Conservation (phyloP, 139 green algal genomes). For the Choricystis sp. region DNA sequence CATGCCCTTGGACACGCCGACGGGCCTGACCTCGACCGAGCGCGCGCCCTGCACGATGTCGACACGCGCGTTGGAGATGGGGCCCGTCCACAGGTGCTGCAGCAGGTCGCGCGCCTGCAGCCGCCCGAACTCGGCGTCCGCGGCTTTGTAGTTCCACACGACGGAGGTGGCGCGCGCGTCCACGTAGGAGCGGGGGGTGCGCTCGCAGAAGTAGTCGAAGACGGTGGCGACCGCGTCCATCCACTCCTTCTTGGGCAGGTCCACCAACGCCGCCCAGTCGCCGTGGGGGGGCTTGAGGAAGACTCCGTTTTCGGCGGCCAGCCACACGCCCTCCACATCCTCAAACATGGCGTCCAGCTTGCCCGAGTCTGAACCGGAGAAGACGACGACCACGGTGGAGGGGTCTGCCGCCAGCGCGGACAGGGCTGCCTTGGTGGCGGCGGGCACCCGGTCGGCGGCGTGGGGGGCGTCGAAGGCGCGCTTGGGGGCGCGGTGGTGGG, state of each 20-base stretch:
- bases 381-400: constrained; percentile 46
- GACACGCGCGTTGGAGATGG: constrained; percentile 90
- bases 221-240: constrained; percentile 89
- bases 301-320: constrained; percentile 93
- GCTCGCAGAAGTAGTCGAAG: constrained; percentile 94
- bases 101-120: constrained; percentile 44
- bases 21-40: constrained; percentile 80
- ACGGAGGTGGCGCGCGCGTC: constrained; percentile 81
- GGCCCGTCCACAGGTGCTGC: constrained; percentile 95
- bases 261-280: constrained; percentile 55
- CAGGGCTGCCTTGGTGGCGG: background rate
- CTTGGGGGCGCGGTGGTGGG: constrained; percentile 53
- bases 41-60: constrained; percentile 83
- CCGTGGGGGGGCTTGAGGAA: constrained; percentile 53
- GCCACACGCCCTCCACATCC: constrained; percentile 63
- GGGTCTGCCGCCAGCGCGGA: background rate
- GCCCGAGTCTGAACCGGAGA: constrained; percentile 48
- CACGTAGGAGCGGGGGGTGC: constrained; percentile 83
- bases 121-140: constrained; percentile 78
- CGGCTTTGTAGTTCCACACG: constrained; percentile 96
- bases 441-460: background rate
- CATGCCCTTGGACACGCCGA: constrained; percentile 87
- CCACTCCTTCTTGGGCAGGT: constrained; percentile 72
- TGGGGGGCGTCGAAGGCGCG: constrained; percentile 51
- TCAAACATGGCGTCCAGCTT: constrained; percentile 75